These are phyloP conservation scores for Leccinum olivaceopallidum DNA, from an alignment of 768 basidiomycete genomes.

Conservation along the genomic window DNA sequence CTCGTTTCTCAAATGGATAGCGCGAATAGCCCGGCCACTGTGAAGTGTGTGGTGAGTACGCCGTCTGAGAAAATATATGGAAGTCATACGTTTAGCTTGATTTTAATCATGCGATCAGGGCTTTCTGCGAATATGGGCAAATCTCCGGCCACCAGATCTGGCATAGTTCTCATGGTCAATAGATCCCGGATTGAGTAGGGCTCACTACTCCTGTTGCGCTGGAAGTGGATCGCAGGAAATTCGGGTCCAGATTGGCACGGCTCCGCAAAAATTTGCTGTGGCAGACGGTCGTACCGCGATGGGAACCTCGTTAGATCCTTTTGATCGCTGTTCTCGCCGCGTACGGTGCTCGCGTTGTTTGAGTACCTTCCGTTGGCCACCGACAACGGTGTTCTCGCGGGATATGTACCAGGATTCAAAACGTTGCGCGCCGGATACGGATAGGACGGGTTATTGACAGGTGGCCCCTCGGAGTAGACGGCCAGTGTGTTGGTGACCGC, in stretches of 20 bases:
- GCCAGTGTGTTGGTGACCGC: slow-evolving; percentile 8
- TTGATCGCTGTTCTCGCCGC: slow-evolving; percentile 4
- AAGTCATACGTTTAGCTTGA: slow-evolving; percentile 36
- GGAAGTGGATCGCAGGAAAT: slow-evolving; percentile 34
- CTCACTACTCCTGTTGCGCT: slow-evolving; percentile 22
- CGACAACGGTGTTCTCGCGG: slow-evolving; percentile 4
- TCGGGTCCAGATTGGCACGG: slow-evolving; percentile 21
- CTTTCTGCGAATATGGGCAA: slow-evolving; percentile 22
- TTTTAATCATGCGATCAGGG: slow-evolving; percentile 33
- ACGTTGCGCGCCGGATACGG: slow-evolving; percentile 34
- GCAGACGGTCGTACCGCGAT: slow-evolving; percentile 19
- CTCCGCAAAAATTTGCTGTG: slow-evolving; percentile 20
- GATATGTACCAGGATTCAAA: slow-evolving; percentile 25
- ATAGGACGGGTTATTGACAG: slow-evolving; percentile 23
- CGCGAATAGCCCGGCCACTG: slow-evolving; percentile 53
- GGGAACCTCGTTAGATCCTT: slow-evolving; percentile 2
- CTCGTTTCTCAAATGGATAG: slow-evolving; percentile 39
- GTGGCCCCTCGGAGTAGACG: slow-evolving; percentile 21
- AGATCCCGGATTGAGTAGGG: slow-evolving; percentile 30
- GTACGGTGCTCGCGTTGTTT: neutral
- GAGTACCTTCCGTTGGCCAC: slow-evolving; percentile 10
- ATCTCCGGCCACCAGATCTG: slow-evolving; percentile 24
- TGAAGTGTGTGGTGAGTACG: slow-evolving; percentile 1
- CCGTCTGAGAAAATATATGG: neutral
- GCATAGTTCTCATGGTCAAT: slow-evolving; percentile 25